Conservation (phyloP, 768 basidiomycete species). For the Rossbeevera mucosa region DNA sequence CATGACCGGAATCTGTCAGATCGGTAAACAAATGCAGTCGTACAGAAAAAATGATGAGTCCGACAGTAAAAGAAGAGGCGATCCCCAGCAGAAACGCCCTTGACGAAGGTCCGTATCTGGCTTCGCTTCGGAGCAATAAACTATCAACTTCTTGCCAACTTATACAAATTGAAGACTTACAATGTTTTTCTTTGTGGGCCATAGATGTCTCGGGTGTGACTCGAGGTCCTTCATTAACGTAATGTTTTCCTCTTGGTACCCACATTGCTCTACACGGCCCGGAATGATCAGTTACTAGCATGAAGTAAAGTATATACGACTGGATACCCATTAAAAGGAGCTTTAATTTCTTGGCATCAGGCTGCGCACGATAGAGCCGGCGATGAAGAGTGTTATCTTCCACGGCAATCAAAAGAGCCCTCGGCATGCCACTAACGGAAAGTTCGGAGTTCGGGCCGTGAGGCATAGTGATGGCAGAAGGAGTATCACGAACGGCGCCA, state of each 20-base stretch:
- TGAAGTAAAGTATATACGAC: neutral
- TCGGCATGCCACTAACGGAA: constrained; percentile 7
- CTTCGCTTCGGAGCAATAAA: constrained; percentile 30
- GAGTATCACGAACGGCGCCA: neutral
- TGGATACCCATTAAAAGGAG: constrained; percentile 23
- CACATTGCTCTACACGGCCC: constrained; percentile 33
- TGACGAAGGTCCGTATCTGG: constrained; percentile 42
- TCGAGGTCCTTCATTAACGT: constrained; percentile 40
- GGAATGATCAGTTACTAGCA: neutral
- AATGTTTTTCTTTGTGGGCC: constrained; percentile 44
- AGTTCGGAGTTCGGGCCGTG: neutral
- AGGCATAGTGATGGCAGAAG: constrained; percentile 6
- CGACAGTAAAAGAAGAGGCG: constrained; percentile 56
- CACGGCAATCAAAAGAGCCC: constrained; percentile 25
- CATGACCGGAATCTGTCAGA: constrained; percentile 48
- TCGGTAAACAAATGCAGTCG: neutral
- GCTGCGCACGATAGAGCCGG: constrained; percentile 11
- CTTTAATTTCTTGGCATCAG: constrained; percentile 12
- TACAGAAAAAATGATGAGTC: neutral
- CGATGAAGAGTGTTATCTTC: neutral
- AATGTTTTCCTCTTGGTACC: constrained; percentile 38
- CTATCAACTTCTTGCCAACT: neutral
- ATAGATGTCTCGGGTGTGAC: constrained; percentile 21
- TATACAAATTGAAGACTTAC: constrained; percentile 28
- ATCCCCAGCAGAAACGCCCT: constrained; percentile 43